These are phyloP conservation scores for Malassezia slooffiae DNA, from an alignment of 1,284 basidiomycete species.

Conservation along the genomic window DNA sequence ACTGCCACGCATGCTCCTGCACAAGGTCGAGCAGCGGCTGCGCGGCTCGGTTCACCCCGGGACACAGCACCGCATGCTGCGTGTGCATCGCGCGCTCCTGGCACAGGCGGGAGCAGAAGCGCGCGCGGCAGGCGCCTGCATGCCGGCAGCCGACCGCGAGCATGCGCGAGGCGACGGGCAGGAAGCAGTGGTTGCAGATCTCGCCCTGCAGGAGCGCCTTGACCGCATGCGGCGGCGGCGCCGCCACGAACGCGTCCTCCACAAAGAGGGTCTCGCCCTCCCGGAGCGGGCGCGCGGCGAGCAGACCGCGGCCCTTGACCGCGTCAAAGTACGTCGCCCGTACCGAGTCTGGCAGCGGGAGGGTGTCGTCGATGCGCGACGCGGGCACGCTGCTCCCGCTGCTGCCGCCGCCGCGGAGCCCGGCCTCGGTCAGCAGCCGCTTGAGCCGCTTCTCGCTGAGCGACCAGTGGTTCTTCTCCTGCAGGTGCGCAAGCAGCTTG, in stretches of 20 bases:
- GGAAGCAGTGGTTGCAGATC: constrained; percentile 34
- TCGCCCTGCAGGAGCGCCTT: constrained; percentile 18
- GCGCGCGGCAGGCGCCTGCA: constrained; percentile 48
- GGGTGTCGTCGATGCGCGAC: constrained; percentile 23
- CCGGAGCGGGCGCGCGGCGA: constrained; percentile 58
- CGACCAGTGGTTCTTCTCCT: constrained; percentile 27
- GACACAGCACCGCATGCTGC: constrained; percentile 64
- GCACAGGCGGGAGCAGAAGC: constrained; percentile 71
- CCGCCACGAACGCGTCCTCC: constrained; percentile 53
- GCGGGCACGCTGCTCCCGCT: constrained; percentile 17
- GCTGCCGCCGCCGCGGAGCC: constrained; percentile 3
- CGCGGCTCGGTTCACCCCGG: constrained; percentile 60
- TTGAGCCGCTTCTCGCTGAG: constrained; percentile 22
- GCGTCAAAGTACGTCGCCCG: constrained; percentile 60
- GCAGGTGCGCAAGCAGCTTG: constrained; percentile 20
- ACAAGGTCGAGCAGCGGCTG: constrained; percentile 56
- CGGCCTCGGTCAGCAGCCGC: constrained; percentile 13
- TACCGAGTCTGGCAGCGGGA: constrained; percentile 46
- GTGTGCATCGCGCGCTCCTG: constrained; percentile 53
- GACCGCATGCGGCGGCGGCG: constrained; percentile 27
- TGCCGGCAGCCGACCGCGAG: constrained; percentile 39
- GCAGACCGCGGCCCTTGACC: constrained; percentile 69
- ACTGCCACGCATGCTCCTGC: constrained; percentile 58
- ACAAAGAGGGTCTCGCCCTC: constrained; percentile 69
- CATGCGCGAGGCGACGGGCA: constrained; percentile 35